These are phyloP conservation scores for Sarcodon sp. DNA, from an alignment of 768 basidiomycete species.

Conservation along the genomic window DNA sequence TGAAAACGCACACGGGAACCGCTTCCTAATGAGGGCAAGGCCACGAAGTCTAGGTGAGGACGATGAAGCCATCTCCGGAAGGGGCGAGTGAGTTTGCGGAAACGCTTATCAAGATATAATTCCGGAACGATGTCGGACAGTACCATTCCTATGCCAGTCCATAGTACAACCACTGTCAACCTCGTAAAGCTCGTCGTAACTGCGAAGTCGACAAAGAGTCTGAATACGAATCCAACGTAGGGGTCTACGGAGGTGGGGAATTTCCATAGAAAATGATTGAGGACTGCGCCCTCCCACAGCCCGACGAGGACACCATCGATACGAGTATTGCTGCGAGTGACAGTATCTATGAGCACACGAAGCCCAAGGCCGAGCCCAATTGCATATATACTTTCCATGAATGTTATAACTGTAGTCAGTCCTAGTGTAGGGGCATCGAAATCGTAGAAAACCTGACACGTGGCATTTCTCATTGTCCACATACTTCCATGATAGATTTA, in stretches of 20 bases:
- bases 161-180: constrained; percentile 34
- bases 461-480: neutral
- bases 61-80: constrained; percentile 9
- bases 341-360: constrained; percentile 45
- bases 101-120: constrained; percentile 28
- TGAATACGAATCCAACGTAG: constrained; percentile 50
- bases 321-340: constrained; percentile 29
- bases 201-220: constrained; percentile 63
- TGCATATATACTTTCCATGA: constrained; percentile 61
- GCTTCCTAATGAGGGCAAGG: constrained; percentile 7
- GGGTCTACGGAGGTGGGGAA: constrained; percentile 56
- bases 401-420: neutral
- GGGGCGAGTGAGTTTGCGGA: constrained; percentile 15
- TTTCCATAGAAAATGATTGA: constrained; percentile 60
- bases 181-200: constrained; percentile 42
- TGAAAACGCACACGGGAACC: constrained; percentile 7
- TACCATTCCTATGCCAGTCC: constrained; percentile 40
- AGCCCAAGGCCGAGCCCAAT: constrained; percentile 55
- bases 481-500: neutral
- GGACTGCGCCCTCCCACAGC: constrained; percentile 67
- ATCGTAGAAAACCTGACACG: neutral
- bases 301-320: constrained; percentile 58
- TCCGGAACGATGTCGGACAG: constrained; percentile 37
- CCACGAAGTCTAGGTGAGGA: constrained; percentile 6
- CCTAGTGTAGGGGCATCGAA: neutral